Percentiles rank a stretch among this genome's conserved stretches.
These are phyloP conservation scores for Ligustrum vulgare DNA, from an alignment of 257 asterid genomes.

Conservation along the genomic window DNA sequence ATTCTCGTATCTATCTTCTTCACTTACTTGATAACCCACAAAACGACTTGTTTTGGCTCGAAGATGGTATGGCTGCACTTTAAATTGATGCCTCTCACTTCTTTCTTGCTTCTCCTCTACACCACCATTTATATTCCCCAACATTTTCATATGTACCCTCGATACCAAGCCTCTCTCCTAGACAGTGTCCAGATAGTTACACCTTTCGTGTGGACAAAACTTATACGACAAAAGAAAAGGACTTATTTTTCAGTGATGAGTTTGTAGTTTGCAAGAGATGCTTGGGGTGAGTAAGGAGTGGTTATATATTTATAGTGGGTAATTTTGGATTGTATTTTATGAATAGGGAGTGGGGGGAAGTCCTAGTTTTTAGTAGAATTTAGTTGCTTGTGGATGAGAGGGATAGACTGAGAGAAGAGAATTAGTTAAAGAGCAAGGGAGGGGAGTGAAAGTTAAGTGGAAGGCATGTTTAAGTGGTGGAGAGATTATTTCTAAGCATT, in stretches of 20 bases:
- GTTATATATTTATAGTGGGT: slow-evolving; percentile 28
- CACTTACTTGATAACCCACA: slow-evolving; percentile 20
- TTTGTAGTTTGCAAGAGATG: not conserved
- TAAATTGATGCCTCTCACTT: slow-evolving; percentile 40
- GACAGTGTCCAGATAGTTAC: not conserved
- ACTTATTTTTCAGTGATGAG: not conserved
- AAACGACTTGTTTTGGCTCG: slow-evolving; percentile 48
- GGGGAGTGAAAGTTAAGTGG: slow-evolving; percentile 30
- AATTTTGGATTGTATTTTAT: slow-evolving; percentile 21
- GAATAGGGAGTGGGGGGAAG: slow-evolving; percentile 38
- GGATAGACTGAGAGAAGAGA: slow-evolving; percentile 25
- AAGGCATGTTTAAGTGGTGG: slow-evolving; percentile 28
- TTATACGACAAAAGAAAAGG: not conserved
- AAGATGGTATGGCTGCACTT: slow-evolving; percentile 58
- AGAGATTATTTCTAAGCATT: slow-evolving; percentile 36
- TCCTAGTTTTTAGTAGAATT: slow-evolving; percentile 63
- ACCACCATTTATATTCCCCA: slow-evolving; percentile 16
- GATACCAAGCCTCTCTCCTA: not conserved
- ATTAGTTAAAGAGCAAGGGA: slow-evolving; percentile 23
- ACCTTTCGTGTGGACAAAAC: not conserved
- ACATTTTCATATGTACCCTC: slow-evolving; percentile 11
- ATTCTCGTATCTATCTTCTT: slow-evolving; percentile 21
- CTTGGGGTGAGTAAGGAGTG: slow-evolving; percentile 20
- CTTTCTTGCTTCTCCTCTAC: slow-evolving; percentile 21
- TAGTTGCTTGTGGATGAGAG: slow-evolving; percentile 56